These are phyloP conservation scores for Gyromitra esculenta DNA, from an alignment of 2,329 filamentous ascomycete species.

Conservation along the genomic window DNA sequence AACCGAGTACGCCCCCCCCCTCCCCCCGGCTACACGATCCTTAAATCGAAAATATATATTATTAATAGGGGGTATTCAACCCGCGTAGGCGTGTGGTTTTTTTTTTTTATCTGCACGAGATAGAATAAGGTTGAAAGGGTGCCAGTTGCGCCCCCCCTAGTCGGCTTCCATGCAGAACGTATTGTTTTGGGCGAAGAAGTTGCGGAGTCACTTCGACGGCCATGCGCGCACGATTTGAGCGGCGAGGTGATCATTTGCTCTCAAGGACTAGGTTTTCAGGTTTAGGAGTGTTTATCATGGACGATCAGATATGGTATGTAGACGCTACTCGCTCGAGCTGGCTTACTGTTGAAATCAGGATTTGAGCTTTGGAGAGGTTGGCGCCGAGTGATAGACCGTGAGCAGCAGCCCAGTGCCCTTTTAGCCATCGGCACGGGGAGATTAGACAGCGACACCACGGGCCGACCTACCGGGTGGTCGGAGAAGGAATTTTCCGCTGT, in stretches of 20 bases:
- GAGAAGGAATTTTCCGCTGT: constrained; percentile 42
- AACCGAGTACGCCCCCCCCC: constrained; percentile 5
- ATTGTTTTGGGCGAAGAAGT: constrained; percentile 10
- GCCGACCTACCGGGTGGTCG: constrained; percentile 39
- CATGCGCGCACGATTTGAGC: background rate
- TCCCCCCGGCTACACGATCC: constrained; percentile 29
- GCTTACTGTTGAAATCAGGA: constrained; percentile 4
- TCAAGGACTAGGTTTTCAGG: constrained; percentile 8
- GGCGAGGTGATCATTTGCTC: constrained; percentile 8
- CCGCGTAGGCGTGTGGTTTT: background rate
- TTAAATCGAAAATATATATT: constrained; percentile 8
- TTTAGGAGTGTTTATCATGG: constrained; percentile 18
- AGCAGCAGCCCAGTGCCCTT: background rate
- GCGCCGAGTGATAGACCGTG: constrained; percentile 43
- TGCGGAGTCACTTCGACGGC: background rate
- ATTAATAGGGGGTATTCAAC: constrained; percentile 37
- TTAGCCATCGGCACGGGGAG: constrained; percentile 11
- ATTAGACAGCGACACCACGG: constrained; percentile 34
- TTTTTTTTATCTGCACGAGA: constrained; percentile 15
- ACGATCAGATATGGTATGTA: constrained; percentile 7
- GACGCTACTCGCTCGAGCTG: background rate
- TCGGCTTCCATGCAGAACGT: constrained; percentile 17
- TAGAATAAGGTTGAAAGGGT: constrained; percentile 26
- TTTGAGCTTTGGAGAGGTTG: background rate
- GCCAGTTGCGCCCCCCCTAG: background rate